Percentiles rank a stretch among this genome's conserved stretches.
Evolutionary conservation across 768 basidiomycete species (phyloP).

Genomic region (Russula abietina): DNA sequence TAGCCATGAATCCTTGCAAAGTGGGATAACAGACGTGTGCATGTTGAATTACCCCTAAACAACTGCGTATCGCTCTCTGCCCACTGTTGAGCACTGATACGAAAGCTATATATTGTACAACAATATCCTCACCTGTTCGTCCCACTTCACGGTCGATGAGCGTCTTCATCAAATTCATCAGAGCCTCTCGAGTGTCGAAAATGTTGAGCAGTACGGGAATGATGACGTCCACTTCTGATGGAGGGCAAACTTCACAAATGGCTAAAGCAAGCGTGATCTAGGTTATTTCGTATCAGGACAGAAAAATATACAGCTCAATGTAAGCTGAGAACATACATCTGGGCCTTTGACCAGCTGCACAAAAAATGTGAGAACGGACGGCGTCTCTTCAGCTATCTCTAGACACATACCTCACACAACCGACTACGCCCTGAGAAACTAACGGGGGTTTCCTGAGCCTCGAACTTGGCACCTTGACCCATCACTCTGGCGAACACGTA

Average conservation of each 20-base stretch:
- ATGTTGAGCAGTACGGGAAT: constrained; percentile 79
- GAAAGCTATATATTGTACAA: neutral
- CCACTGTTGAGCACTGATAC: constrained; percentile 1
- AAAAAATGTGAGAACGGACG: constrained; percentile 2
- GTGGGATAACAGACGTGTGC: constrained; percentile 77
- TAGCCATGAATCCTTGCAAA: constrained; percentile 91
- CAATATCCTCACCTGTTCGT: constrained; percentile 50
- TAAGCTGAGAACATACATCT: constrained; percentile 44
- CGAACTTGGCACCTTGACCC: constrained; percentile 72
- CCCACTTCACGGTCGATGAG: constrained; percentile 84
- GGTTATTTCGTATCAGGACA: constrained; percentile 3
- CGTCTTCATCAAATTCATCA: constrained; percentile 69
- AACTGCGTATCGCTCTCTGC: constrained; percentile 76
- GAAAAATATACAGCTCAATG: neutral
- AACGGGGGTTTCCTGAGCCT: constrained; percentile 42
- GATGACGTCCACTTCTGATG: constrained; percentile 74
- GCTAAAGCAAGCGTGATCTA: constrained; percentile 78
- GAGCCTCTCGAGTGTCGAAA: constrained; percentile 69
- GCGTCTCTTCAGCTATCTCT: neutral
- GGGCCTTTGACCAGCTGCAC: constrained; percentile 64
- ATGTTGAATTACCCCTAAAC: constrained; percentile 84
- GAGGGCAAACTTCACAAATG: constrained; percentile 81
- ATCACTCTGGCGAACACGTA: constrained; percentile 80
- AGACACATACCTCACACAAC: constrained; percentile 32
- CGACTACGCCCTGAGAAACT: constrained; percentile 29